Evolutionary conservation across 495 filamentous ascomycete genomes (phyloP).

Genomic region (Trichoderma erinaceum): DNA sequence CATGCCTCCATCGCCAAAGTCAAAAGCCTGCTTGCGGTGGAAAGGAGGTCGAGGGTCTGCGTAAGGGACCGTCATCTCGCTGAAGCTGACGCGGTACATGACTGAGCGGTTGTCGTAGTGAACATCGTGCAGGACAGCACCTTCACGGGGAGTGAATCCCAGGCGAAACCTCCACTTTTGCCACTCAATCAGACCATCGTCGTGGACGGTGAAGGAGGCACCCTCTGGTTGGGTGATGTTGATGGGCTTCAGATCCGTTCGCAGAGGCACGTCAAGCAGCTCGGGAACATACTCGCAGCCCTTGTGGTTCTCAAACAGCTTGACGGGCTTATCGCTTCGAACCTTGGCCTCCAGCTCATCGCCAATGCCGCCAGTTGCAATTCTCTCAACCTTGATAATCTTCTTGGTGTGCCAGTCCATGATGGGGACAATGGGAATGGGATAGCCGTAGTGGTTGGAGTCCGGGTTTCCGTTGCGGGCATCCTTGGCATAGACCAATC

Average conservation of each 20-base stretch:
- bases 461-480: slow-evolving; percentile 41
- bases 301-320: slow-evolving; percentile 38
- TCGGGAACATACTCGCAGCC: slow-evolving; percentile 50
- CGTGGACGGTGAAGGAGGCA: slow-evolving; percentile 43
- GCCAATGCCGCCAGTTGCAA: slow-evolving; percentile 45
- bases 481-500: slow-evolving; percentile 45
- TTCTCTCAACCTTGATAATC: slow-evolving; percentile 47
- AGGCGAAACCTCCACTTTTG: slow-evolving; percentile 65
- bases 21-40: slow-evolving; percentile 64
- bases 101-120: slow-evolving; percentile 62
- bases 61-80: slow-evolving; percentile 69
- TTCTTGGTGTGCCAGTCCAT: slow-evolving; percentile 48
- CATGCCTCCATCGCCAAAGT: slow-evolving; percentile 62
- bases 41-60: slow-evolving; percentile 59
- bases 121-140: slow-evolving; percentile 58
- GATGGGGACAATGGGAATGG: slow-evolving; percentile 50
- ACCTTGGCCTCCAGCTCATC: slow-evolving; percentile 24
- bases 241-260: slow-evolving; percentile 46
- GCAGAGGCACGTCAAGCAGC: slow-evolving; percentile 35
- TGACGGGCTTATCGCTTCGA: slow-evolving; percentile 23
- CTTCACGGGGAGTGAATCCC: slow-evolving; percentile 60
- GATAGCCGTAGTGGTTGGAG: slow-evolving; percentile 52
- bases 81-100: slow-evolving; percentile 63
- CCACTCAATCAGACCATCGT: slow-evolving; percentile 48
- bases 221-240: slow-evolving; percentile 49